Base-by-base conservation (phyloP, 805 yeast genomes). In the Spathaspora hagerdaliae region DNA sequence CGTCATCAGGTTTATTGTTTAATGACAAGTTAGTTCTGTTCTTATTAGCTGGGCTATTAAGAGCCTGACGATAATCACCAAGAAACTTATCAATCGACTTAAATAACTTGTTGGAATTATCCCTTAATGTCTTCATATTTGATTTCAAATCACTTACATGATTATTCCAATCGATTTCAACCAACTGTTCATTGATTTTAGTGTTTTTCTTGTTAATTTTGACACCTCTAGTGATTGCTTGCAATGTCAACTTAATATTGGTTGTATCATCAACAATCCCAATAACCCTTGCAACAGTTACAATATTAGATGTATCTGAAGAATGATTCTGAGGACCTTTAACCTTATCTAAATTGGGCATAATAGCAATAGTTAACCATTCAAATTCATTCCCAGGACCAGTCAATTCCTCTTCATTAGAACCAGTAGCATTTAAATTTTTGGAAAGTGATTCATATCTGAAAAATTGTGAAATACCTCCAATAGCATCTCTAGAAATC, bases 171-270 rank as follows among this genome's bases (percentile, higher is more conserved):
- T 61, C 63, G 3, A 69, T 50, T 10, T 56, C 56, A 24, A 71
- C 48, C 29, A 60, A 42, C 10, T 49, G 46, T 46, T 67, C 74
- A 50, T 62, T 60, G 9, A 57, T 43, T 15, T 51, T 44, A 14
- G 34, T 41, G 6, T 38, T 46, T 32, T 41, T 47, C 24, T 39
- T 27, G 31, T 36, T 48, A 5, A 42, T 44, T 37, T 48, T 53
- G 35, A 24, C 39, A 12, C 75, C 84, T 48, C 85, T 64, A 0
- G 72, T 54, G 3, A 79, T 46, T 1, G 83, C 83, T 51, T 73
- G 78, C 41, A 80, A 65, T 0, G 79, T 73, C 19, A 81, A 44
- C 15, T 71, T 65, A 38, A 79, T 62, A 41, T 64, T 64, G 36
- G 69, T 67, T n/a, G 66, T 60, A 41, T 69, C 77, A 43, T 72